phyloP scores from a whole-genome alignment of 108 stramenopile genomes.

The Nitzschia inconspicua region DNA sequence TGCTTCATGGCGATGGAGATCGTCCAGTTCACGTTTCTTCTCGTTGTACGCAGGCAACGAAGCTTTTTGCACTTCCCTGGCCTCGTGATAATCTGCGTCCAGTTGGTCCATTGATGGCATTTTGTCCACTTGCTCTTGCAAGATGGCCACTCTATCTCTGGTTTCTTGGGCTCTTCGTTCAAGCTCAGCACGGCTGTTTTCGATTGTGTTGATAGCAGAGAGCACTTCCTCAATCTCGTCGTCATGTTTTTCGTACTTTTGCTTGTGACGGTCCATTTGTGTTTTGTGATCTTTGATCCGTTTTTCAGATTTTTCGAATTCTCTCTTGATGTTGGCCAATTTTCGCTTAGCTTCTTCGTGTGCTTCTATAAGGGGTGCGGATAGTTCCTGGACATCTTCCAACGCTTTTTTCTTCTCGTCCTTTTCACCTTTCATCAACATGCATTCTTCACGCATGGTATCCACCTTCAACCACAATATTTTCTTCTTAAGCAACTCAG shows the following conservation, averaged over 20 bases:
- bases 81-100: slow-evolving; percentile 21
- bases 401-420: slow-evolving; percentile 37
- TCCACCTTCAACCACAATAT: slow-evolving; percentile 71
- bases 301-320: slow-evolving; percentile 26
- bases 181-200: slow-evolving; percentile 33
- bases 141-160: slow-evolving; percentile 32
- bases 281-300: slow-evolving; percentile 34
- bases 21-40: slow-evolving; percentile 17
- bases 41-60: slow-evolving; percentile 24
- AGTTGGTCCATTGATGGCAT: slow-evolving; percentile 48
- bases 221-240: slow-evolving; percentile 57
- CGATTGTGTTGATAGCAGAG: slow-evolving; percentile 35
- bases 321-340: slow-evolving; percentile 16
- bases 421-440: slow-evolving; percentile 44
- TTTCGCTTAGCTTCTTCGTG: slow-evolving; percentile 21
- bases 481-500: slow-evolving; percentile 61
- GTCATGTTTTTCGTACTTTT: slow-evolving; percentile 50
- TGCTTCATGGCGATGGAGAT: neutral
- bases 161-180: slow-evolving; percentile 36
- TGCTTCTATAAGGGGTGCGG: slow-evolving; percentile 51
- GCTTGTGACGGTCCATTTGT: slow-evolving; percentile 41
- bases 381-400: slow-evolving; percentile 26
- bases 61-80: slow-evolving; percentile 17
- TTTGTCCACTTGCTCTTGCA: slow-evolving; percentile 24
- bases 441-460: slow-evolving; percentile 23